phyloP scores from a whole-genome alignment of 2,329 filamentous ascomycete genomes.

The Diaporthe australafricana region DNA sequence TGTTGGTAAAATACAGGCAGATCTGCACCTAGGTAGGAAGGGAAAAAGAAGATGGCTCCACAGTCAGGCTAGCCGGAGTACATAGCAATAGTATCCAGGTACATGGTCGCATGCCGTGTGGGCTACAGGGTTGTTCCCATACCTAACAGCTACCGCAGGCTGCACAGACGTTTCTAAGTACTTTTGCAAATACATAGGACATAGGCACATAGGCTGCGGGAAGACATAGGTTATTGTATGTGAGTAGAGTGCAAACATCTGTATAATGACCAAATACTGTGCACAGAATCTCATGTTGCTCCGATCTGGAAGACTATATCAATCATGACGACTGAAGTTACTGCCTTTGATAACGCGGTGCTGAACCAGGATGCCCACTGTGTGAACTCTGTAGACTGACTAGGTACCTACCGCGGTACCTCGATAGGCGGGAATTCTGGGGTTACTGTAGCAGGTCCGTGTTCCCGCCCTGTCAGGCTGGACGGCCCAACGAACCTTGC shows the following conservation, averaged over 20 bases:
- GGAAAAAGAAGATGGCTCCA: slow-evolving; percentile 10
- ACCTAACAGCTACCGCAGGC: not conserved
- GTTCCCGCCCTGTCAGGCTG: slow-evolving; percentile 18
- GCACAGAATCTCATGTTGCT: too few species aligned
- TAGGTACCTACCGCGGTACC: too few species aligned
- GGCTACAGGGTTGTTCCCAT: slow-evolving; percentile 1
- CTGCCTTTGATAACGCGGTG: too few species aligned
- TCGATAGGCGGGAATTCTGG: not conserved
- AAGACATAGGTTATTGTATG: not conserved
- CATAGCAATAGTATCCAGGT: not conserved
- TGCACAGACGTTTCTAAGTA: not conserved
- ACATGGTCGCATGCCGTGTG: not conserved
- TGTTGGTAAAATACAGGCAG: not conserved
- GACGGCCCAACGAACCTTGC: slow-evolving; percentile 7
- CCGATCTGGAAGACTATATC: too few species aligned
- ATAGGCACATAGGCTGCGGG: not conserved
- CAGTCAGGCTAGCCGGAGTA: not conserved
- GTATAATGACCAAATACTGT: too few species aligned
- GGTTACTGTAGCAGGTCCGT: not conserved
- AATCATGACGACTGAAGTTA: too few species aligned
- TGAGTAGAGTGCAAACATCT: not conserved
- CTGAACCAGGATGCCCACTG: too few species aligned
- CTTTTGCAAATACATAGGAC: not conserved
- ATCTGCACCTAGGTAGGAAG: not conserved
- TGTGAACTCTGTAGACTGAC: not conserved